Base-by-base conservation (phyloP, 1,284 basidiomycete genomes). In the Athelia psychrophila region DNA sequence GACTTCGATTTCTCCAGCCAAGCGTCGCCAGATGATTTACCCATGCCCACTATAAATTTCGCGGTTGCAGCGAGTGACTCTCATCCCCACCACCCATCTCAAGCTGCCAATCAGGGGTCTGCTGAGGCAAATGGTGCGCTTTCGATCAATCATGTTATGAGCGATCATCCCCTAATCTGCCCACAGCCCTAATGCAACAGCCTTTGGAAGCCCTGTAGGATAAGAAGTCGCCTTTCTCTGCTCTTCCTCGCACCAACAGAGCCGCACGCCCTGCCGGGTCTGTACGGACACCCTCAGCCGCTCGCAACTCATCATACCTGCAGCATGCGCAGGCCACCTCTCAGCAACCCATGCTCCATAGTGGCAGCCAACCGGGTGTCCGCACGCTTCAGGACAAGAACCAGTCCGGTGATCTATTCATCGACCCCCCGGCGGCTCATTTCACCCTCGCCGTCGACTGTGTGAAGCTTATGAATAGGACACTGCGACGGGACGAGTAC, bases 321-420 rank as follows among this genome's bases (percentile, higher is more conserved):
- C 68, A 66, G 36, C 65, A 55, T 9, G 47, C 27, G 24, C 44
- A 42, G n/a, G 54, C 55, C 23, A 53, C 62, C 23, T 53, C 58
- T 48, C 70, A 62, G 46, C 69, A 57, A 51, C 59, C 57, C 48
- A 66, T 64, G 58, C 65, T 60, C 27, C 71, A 71, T 52, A 66
- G 63, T 46, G 62, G 57, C 25, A 62, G 57, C 25, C 74, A 73
- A 44, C 71, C 67, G 2, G 81, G 83, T 33, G 80, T 83, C 27
- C 84, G 88, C 52, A 96, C 93, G 0, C 70, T 98, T 23, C 91
- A 95, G 58, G 94, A 98, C n/a, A n/a, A n/a, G n/a, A n/a, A n/a
- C n/a, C n/a, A n/a, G n/a, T n/a, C n/a, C n/a, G n/a, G n/a, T n/a
- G n/a, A n/a, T n/a, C n/a, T n/a, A n/a, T n/a, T n/a, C n/a, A n/a